Conservation (phyloP, 345 rosid genomes). For the Combretum micranthum region DNA sequence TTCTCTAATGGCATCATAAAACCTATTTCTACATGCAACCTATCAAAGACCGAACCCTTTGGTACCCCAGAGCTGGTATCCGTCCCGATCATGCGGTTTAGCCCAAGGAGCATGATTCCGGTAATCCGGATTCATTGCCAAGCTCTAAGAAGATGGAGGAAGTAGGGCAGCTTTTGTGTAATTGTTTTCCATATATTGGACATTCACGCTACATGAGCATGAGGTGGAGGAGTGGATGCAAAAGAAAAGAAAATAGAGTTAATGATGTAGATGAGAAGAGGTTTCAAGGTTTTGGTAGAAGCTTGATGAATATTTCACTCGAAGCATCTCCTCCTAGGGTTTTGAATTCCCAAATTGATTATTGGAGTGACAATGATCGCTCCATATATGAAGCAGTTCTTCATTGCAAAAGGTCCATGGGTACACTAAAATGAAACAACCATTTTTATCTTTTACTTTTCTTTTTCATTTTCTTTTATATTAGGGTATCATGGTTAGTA, state of each 20-base stretch:
- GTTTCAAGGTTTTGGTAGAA: slow-evolving; percentile 23
- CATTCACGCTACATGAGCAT: slow-evolving; percentile 7
- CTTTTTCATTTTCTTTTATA: too few species aligned
- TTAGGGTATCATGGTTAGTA: too few species aligned
- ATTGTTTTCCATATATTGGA: slow-evolving; percentile 23
- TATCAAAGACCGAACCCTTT: slow-evolving; percentile 10
- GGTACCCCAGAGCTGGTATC: background rate
- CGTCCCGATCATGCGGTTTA: slow-evolving; percentile 6
- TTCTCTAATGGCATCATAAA: slow-evolving; percentile 38
- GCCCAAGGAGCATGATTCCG: slow-evolving; percentile 10
- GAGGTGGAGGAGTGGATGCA: background rate
- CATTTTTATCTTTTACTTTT: background rate
- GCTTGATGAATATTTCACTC: slow-evolving; percentile 23
- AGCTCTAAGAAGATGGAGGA: slow-evolving; percentile 17
- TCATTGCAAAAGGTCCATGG: slow-evolving; percentile 53
- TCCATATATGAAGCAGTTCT: too few species aligned
- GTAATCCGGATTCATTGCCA: slow-evolving; percentile 8
- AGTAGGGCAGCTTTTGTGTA: slow-evolving; percentile 18
- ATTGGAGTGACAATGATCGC: slow-evolving; percentile 25
- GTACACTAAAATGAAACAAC: slow-evolving; percentile 8
- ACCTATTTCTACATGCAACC: slow-evolving; percentile 15
- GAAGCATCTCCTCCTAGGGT: slow-evolving; percentile 23
- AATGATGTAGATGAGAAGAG: too few species aligned
- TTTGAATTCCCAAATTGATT: slow-evolving; percentile 7
- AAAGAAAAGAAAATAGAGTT: slow-evolving; percentile 26